phyloP scores from a whole-genome alignment of 176 grass and related monocot genomes.

The Aegilops sharonensis region DNA sequence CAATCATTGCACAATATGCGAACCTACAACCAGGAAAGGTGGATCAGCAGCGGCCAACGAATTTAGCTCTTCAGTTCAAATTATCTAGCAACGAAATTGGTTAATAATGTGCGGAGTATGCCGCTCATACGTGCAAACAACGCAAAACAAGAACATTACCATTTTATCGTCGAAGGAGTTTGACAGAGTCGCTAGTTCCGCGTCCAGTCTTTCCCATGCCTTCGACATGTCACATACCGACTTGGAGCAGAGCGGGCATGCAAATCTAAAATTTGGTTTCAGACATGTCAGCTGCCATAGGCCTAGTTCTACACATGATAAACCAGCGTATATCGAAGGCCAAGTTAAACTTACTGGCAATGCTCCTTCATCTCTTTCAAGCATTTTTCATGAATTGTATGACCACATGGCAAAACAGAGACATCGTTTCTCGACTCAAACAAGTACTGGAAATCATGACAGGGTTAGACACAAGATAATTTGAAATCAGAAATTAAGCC shows the following conservation, averaged over 20 bases:
- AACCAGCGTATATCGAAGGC: not conserved
- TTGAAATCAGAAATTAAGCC: not conserved
- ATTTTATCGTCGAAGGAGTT: conserved; percentile 62
- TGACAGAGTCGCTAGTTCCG: conserved; percentile 68
- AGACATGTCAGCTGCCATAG: conserved; percentile 8
- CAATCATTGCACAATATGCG: conserved; percentile 93
- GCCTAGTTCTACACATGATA: not conserved
- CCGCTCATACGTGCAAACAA: not conserved
- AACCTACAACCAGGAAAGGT: conserved; percentile 40
- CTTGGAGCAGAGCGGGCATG: conserved; percentile 91
- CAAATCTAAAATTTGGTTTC: conserved; percentile 46
- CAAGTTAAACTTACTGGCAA: conserved; percentile 54
- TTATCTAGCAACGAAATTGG: not conserved
- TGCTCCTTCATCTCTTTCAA: conserved; percentile 95
- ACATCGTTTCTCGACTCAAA: conserved; percentile 82
- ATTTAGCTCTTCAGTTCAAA: not conserved
- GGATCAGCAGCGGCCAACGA: not conserved
- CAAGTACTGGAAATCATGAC: conserved; percentile 57
- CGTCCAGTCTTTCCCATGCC: conserved; percentile 86
- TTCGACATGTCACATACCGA: conserved; percentile 98
- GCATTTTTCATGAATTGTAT: conserved; percentile 87
- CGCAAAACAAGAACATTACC: conserved; percentile 30
- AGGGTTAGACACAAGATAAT: conserved; percentile 5
- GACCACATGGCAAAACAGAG: conserved; percentile 74
- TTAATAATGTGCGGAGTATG: not conserved